Percentiles rank a stretch among this genome's conserved stretches.
phyloP scores from a whole-genome alignment of 495 filamentous ascomycete species.

The Penicillium paxilli region DNA sequence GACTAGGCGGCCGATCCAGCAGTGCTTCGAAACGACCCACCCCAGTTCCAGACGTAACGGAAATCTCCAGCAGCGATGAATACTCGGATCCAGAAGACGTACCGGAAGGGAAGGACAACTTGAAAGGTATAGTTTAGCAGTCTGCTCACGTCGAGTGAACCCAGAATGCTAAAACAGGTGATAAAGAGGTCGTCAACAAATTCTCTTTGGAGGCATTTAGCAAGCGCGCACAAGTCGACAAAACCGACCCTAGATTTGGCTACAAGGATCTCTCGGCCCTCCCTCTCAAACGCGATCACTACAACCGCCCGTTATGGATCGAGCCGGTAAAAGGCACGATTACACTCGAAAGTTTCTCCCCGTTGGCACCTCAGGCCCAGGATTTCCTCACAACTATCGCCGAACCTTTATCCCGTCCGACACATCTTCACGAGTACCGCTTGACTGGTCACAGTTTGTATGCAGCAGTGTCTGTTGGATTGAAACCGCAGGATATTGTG shows the following conservation, averaged over 20 bases:
- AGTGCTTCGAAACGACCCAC: slow-evolving; percentile 65
- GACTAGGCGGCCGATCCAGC: slow-evolving; percentile 52
- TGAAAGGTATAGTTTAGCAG: slow-evolving; percentile 53
- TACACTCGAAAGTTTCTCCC: slow-evolving; percentile 93
- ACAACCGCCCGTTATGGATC: slow-evolving; percentile 87
- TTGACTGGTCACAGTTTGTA: slow-evolving; percentile 91
- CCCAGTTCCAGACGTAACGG: slow-evolving; percentile 64
- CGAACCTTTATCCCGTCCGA: slow-evolving; percentile 86
- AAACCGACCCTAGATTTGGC: slow-evolving; percentile 56
- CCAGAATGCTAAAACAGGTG: slow-evolving; percentile 18
- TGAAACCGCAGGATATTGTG: slow-evolving; percentile 87
- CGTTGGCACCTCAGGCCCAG: slow-evolving; percentile 78
- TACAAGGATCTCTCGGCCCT: slow-evolving; percentile 81
- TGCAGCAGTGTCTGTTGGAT: slow-evolving; percentile 88
- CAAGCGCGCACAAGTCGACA: slow-evolving; percentile 35
- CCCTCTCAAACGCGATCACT: slow-evolving; percentile 81
- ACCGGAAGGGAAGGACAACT: slow-evolving; percentile 36
- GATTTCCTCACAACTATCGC: slow-evolving; percentile 96
- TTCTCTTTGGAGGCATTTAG: slow-evolving; percentile 60
- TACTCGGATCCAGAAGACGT: slow-evolving; percentile 63
- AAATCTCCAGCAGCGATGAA: slow-evolving; percentile 69
- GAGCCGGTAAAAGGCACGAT: slow-evolving; percentile 81
- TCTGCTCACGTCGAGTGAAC: slow-evolving; percentile 33
- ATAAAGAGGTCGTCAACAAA: slow-evolving; percentile 61
- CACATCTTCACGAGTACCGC: slow-evolving; percentile 88